Evolutionary conservation across 768 basidiomycete species (phyloP).

Genomic region (Pisolithus microcarpus): DNA sequence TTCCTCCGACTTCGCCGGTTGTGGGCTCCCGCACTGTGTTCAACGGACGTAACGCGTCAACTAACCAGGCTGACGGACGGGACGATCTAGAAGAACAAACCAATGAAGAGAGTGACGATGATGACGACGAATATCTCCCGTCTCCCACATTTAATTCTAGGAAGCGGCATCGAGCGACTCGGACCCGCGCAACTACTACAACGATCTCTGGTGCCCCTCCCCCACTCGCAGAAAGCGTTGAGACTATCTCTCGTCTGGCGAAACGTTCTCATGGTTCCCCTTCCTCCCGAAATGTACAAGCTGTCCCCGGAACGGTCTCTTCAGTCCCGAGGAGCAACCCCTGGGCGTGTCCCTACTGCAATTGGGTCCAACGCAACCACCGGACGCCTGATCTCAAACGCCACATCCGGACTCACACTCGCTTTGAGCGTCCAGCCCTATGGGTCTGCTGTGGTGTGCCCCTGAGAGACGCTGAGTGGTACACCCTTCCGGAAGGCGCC

Average conservation of each 20-base stretch:
- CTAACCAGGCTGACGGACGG: not conserved
- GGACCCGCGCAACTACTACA: not conserved
- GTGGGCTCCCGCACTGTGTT: too few species aligned
- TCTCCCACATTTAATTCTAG: constrained; percentile 27
- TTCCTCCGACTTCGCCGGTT: too few species aligned
- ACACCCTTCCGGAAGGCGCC: constrained; percentile 16
- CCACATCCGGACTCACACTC: constrained; percentile 48
- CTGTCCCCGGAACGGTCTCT: too few species aligned
- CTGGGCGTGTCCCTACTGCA: too few species aligned
- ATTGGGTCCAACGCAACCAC: too few species aligned
- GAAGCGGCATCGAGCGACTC: constrained; percentile 27
- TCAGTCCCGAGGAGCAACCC: too few species aligned
- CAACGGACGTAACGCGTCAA: too few species aligned
- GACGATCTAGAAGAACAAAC: constrained; percentile 23
- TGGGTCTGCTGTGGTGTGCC: constrained; percentile 35
- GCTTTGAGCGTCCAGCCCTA: constrained; percentile 27
- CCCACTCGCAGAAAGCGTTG: constrained; percentile 5
- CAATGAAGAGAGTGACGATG: constrained; percentile 31
- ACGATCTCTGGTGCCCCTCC: not conserved
- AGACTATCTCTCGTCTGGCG: not conserved
- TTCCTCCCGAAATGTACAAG: constrained; percentile 42
- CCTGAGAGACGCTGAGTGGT: constrained; percentile 17
- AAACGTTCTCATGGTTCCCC: constrained; percentile 30
- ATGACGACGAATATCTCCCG: constrained; percentile 43
- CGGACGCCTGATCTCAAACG: constrained; percentile 56